Evolutionary conservation across 768 basidiomycete species (phyloP), one percentile per base, ranked within the genome.

Genomic region (Lepiota subincarnata): DNA sequence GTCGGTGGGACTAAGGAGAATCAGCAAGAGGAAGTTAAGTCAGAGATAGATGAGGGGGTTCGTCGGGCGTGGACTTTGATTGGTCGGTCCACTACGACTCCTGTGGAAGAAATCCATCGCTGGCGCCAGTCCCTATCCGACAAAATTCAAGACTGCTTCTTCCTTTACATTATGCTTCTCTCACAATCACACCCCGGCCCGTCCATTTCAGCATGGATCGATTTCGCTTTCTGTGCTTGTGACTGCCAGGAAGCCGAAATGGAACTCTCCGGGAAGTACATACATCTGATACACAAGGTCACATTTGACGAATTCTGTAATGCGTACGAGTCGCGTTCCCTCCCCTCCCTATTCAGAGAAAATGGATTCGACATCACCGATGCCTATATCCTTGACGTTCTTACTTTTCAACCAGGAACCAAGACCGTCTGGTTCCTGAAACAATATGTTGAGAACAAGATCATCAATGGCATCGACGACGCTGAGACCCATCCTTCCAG

Each of bases 371-470:
- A 16, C 3, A 45, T 62, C 12, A 20, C 51, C 24, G 10, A 50
- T 36, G 58, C 56, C 7, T 54, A 60, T 45, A 53, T 73, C 38
- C 56, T 60, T 5, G 66, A 66, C 38, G 58, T 69, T 35, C 59
- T 73, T 18, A 43, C 51, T 0, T 42, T 52, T 13, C 53, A 56
- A 4, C 62, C 62, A 1, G 6, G 11, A 1, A n/a, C n/a, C 1
- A 44, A 43, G 24, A 68, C 71, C 4, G 71, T 73, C 19, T 75
- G 73, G 73, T 14, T 59, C 31, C 62, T 75, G 41, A 75, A 72
- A 57, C 62, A 66, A 43, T 66, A 63, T 48, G 51, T 65, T 31
- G 38, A 49, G 22, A 4, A 10, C 37, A 16, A 28, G 35, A 41
- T 61, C 10, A 6, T 44, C 19, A 47, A 59, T 24, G 26, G 40